Evolutionary conservation across 78 protist species (phyloP).

Genomic region (Chrysochromulina tobinii): DNA sequence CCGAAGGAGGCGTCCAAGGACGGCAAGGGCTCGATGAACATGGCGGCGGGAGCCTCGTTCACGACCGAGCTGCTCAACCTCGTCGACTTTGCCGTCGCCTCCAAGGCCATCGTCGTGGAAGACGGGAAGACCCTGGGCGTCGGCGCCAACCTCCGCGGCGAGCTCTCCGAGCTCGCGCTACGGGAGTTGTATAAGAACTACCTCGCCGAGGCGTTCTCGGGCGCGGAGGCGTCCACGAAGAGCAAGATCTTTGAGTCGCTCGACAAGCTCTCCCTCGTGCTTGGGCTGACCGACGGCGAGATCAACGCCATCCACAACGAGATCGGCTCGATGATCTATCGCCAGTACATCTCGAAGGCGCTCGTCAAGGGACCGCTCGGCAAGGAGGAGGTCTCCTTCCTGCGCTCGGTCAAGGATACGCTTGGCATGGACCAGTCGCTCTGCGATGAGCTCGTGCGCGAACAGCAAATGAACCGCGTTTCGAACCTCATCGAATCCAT

Average conservation of each 20-base stretch:
- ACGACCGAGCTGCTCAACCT: not conserved
- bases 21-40: not conserved
- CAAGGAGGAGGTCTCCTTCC: not conserved
- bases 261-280: not conserved
- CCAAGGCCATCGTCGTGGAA: not conserved
- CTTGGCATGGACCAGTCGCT: not conserved
- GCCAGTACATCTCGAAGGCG: not conserved
- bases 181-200: not conserved
- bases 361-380: not conserved
- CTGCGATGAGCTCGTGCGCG: not conserved
- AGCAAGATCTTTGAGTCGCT: not conserved
- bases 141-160: not conserved
- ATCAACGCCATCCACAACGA: not conserved
- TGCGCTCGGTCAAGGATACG: not conserved
- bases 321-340: not conserved
- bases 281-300: not conserved
- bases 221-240: not conserved
- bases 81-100: not conserved
- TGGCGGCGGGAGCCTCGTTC: not conserved
- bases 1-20: not conserved
- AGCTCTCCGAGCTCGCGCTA: not conserved
- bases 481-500: not conserved
- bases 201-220: not conserved
- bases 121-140: not conserved
- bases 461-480: not conserved